Conservation (phyloP, 345 rosid species). For the Geranium rotundifolium region DNA sequence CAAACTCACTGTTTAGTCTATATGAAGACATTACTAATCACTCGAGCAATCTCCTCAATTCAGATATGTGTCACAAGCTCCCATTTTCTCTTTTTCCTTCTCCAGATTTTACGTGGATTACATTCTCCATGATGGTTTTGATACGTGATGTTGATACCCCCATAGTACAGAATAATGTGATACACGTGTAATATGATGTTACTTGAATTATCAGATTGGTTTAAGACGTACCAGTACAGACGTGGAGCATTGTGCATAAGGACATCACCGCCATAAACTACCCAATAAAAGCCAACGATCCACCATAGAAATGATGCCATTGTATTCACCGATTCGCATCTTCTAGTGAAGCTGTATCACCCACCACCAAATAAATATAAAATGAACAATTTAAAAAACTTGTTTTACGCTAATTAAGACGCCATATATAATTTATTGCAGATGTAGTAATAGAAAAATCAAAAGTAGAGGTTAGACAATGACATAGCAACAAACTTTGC, state of each 20-base stretch:
- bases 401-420: not conserved
- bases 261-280: conserved; percentile 67
- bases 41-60: too few species aligned
- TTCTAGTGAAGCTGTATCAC: conserved; percentile 45
- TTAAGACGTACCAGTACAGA: conserved; percentile 63
- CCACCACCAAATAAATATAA: conserved; percentile 9
- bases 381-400: conserved; percentile 2
- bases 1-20: not conserved
- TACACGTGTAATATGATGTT: not conserved
- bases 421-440: not conserved
- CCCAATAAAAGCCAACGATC: conserved; percentile 97
- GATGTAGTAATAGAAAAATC: not conserved
- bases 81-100: too few species aligned
- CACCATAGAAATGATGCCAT: conserved; percentile 92
- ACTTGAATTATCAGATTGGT: not conserved
- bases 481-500: not conserved
- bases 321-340: conserved; percentile 85
- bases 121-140: not conserved
- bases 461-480: not conserved
- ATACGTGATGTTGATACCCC: not conserved
- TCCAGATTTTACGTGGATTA: not conserved
- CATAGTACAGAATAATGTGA: not conserved
- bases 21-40: too few species aligned
- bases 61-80: too few species aligned
- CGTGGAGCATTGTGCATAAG: conserved; percentile 64